Percentiles rank a stretch among this genome's conserved stretches.
Evolutionary conservation across 495 filamentous ascomycete genomes (phyloP).

Genomic region (Trichoderma parareesei): DNA sequence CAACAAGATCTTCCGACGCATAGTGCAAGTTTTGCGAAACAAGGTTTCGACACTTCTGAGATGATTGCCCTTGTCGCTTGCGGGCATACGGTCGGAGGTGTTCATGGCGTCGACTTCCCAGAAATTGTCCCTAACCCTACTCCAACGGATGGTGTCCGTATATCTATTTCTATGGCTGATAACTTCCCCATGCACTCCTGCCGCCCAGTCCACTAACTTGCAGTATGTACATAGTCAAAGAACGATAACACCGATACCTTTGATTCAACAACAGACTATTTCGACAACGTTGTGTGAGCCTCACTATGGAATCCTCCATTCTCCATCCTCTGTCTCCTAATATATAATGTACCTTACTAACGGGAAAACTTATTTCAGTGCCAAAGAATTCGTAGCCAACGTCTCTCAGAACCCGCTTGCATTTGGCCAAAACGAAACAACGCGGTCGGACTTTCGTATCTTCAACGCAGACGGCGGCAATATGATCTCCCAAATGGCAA

Average conservation of each 20-base stretch:
- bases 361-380: not conserved
- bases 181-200: not conserved
- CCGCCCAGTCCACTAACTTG: not conserved
- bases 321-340: not conserved
- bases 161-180: not conserved
- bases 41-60: constrained; percentile 20
- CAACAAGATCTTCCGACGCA: constrained; percentile 13
- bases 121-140: constrained; percentile 16
- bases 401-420: constrained; percentile 27
- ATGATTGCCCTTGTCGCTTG: constrained; percentile 34
- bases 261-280: constrained; percentile 6
- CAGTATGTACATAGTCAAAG: not conserved
- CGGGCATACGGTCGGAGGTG: constrained; percentile 21
- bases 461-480: constrained; percentile 31
- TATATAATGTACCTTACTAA: too few relatives aligned
- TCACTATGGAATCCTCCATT: not conserved
- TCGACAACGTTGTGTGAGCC: constrained; percentile 13
- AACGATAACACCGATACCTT: not conserved
- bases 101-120: constrained; percentile 22
- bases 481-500: constrained; percentile 27
- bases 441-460: constrained; percentile 32
- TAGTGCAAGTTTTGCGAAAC: constrained; percentile 17
- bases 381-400: constrained; percentile 14
- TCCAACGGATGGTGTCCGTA: not conserved
- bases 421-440: constrained; percentile 20